phyloP scores from a whole-genome alignment of 2,329 filamentous ascomycete genomes.

The Macroventuria anomochaeta region DNA sequence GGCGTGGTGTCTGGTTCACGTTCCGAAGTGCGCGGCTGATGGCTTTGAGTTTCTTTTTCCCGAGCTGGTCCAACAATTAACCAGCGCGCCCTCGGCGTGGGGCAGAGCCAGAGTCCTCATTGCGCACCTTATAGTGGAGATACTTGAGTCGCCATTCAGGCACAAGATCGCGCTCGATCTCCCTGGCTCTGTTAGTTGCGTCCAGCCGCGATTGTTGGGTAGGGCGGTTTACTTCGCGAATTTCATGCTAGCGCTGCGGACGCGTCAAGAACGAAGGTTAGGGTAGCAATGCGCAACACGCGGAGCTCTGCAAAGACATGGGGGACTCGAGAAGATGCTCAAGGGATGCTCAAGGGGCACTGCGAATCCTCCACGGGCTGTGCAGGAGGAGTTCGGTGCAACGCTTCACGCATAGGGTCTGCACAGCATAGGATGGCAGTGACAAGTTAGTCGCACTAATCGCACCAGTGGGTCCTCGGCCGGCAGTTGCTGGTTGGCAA shows the following conservation, averaged over 20 bases:
- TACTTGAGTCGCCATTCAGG: constrained; percentile 97
- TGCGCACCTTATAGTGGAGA: constrained; percentile 82
- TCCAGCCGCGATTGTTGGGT: neutral
- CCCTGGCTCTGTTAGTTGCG: constrained; percentile 53
- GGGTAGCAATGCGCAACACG: neutral
- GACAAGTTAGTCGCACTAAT: constrained; percentile 7
- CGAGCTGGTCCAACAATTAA: constrained; percentile 54
- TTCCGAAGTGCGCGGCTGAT: constrained; percentile 73
- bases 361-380: neutral
- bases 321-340: neutral
- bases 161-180: constrained; percentile 85
- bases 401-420: neutral
- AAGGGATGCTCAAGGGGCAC: neutral
- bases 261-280: constrained; percentile 16
- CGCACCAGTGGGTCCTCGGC: constrained; percentile 8
- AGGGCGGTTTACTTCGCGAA: constrained; percentile 63
- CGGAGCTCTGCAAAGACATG: neutral
- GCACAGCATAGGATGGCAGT: neutral
- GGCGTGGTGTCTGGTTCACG: constrained; percentile 60
- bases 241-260: constrained; percentile 56
- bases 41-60: constrained; percentile 92
- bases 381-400: constrained; percentile 5
- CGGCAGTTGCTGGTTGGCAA: neutral
- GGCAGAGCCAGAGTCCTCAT: constrained; percentile 1
- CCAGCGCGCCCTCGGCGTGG: constrained; percentile 9